Evolutionary conservation across 306 rosid species (phyloP), one percentile per base, ranked within the genome.

Genomic region (Prunus mongolica): DNA sequence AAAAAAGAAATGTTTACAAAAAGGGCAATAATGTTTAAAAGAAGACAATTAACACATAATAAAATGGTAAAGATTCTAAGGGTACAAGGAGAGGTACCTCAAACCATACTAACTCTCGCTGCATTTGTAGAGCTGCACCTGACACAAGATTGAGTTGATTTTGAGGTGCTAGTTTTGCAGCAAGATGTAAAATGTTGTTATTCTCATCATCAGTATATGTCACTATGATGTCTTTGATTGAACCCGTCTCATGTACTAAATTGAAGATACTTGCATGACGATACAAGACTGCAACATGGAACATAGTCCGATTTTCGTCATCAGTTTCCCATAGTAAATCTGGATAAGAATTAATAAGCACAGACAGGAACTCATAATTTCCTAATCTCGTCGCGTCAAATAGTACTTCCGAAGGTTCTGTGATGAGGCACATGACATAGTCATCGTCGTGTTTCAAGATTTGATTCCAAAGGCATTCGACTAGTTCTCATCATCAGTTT

Each of bases 81-180:
- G 7, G n/a, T 52, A 5, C 8, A 51, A 16, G 30, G 30, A 27
- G 30, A 27, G 30, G 30, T 27, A 76, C 84, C 84, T 72, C 74
- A 49, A 76, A 81, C 84, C 84, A 81, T 18, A 76, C 54, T 15
- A 81, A 77, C 38, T 81, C 84, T 5, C 69, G 65, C 3, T 81
- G 84, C 84, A 81, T 76, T 72, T 81, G 84, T 28, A 81, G 78
- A 54, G 84, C 84, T 15, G 77, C 81, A 4, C 84, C 84, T 0
- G 84, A 81, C 12, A 81, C 81, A 1, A 78, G 60, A 49, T 76
- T 76, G 16, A 81, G 60, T 30, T 77, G 77, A 13, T 66, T 67
- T 18, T 41, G 46, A 38, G 78, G 69, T 47, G 85, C 78, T 66
- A 77, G 27, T 27, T 72, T 47, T 32, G 75, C 82, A 72, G 78